Evolutionary conservation across 1,139 yeast genomes (phyloP).

Genomic region (Scheffersomyces insectosa): DNA sequence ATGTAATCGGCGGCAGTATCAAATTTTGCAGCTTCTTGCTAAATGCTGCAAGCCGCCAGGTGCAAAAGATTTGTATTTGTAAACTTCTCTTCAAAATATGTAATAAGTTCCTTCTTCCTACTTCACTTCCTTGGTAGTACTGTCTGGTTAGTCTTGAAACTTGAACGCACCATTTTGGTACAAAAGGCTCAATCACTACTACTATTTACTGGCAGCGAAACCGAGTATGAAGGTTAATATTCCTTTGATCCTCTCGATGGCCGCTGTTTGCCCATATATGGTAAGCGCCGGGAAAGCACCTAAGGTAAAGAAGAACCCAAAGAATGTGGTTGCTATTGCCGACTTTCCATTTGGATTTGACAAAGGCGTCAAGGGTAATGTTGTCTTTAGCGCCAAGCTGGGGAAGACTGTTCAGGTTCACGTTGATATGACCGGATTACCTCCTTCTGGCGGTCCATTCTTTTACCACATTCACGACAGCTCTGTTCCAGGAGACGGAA

Average conservation of each 20-base stretch:
- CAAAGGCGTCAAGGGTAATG: constrained; percentile 45
- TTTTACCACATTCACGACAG: constrained; percentile 57
- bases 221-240: constrained; percentile 4
- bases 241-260: constrained; percentile 4
- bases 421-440: constrained; percentile 60
- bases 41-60: no score
- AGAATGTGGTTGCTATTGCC: constrained; percentile 54
- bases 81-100: no score
- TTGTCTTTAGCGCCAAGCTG: constrained; percentile 47
- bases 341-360: constrained; percentile 53
- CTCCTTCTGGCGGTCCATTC: constrained; percentile 58
- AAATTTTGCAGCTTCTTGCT: no score
- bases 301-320: constrained; percentile 42
- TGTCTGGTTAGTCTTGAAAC: no score
- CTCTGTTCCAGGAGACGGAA: constrained; percentile 43
- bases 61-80: no score
- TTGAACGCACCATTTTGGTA: background rate
- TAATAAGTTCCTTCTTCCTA: no score
- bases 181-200: background rate
- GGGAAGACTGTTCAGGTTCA: constrained; percentile 57
- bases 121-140: no score
- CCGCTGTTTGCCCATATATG: constrained; percentile 4
- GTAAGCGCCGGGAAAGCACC: constrained; percentile 37
- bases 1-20: no score
- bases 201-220: background rate